These are phyloP conservation scores for Monotropa hypopitys DNA, from an alignment of 179 eudicot species.

Conservation along the genomic window DNA sequence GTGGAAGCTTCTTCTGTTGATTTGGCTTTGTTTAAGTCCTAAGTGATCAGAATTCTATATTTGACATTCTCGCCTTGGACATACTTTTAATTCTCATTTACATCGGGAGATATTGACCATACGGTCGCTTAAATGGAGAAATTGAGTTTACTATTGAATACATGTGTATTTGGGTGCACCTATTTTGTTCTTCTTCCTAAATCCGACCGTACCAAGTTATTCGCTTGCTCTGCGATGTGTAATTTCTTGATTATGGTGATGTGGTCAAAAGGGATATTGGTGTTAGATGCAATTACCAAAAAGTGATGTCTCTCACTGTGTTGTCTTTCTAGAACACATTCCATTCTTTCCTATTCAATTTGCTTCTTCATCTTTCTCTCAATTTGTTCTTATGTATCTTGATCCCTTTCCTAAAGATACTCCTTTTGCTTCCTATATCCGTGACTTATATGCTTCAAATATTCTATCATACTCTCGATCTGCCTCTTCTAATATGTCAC, in stretches of 20 bases:
- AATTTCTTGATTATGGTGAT: neutral
- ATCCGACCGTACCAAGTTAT: neutral
- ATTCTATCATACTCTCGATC: neutral
- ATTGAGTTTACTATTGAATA: too few relatives aligned
- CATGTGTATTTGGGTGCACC: neutral
- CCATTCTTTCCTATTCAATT: neutral
- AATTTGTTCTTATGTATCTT: neutral
- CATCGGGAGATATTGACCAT: too few relatives aligned
- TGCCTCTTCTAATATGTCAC: too few relatives aligned
- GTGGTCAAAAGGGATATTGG: neutral
- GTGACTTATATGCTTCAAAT: neutral
- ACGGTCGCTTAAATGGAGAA: too few relatives aligned
- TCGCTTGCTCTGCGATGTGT: neutral
- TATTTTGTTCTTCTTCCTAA: neutral
- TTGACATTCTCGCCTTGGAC: neutral
- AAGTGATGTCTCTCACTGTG: too few relatives aligned
- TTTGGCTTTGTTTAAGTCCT: neutral
- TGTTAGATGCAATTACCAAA: too few relatives aligned
- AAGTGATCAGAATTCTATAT: neutral
- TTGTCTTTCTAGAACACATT: neutral
- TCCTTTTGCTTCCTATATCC: neutral
- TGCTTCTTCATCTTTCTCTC: neutral
- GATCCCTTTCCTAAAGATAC: neutral
- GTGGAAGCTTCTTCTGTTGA: neutral
- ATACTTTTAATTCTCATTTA: neutral